phyloP scores from a whole-genome alignment of 2,329 filamentous ascomycete genomes.

The Claviceps citrina region DNA sequence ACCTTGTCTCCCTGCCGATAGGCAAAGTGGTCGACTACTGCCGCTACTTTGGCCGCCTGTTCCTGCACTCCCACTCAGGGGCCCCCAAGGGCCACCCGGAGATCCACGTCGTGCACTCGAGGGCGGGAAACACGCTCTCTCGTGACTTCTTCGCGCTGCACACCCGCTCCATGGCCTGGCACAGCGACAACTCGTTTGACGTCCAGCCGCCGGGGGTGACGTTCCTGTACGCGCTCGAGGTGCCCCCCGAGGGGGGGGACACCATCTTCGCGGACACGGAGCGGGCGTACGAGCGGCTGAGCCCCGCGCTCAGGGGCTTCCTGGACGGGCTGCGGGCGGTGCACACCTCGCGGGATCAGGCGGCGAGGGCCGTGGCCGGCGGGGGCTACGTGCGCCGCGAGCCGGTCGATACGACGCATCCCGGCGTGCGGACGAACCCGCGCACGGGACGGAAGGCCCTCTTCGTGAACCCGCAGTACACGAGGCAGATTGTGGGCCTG shows the following conservation, averaged over 20 bases:
- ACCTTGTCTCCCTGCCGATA: constrained; percentile 46
- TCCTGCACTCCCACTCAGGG: constrained; percentile 59
- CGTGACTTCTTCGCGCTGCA: constrained; percentile 37
- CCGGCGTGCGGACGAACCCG: constrained; percentile 20
- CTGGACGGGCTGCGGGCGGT: constrained; percentile 51
- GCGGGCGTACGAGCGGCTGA: constrained; percentile 32
- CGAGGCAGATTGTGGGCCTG: constrained; percentile 44
- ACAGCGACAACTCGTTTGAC: constrained; percentile 70
- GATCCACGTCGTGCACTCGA: constrained; percentile 53
- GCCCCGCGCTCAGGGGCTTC: constrained; percentile 47
- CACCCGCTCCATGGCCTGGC: constrained; percentile 61
- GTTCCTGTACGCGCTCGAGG: constrained; percentile 66
- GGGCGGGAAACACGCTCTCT: constrained; percentile 27
- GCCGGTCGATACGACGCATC: constrained; percentile 48
- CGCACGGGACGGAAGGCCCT: constrained; percentile 53
- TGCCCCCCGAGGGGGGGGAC: constrained; percentile 43
- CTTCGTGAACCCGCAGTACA: constrained; percentile 46
- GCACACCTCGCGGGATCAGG: constrained; percentile 46
- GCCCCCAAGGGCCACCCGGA: constrained; percentile 50
- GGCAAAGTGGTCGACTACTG: constrained; percentile 46
- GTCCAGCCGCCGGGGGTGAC: constrained; percentile 69
- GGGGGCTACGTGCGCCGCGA: constrained; percentile 45
- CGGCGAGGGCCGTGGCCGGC: constrained; percentile 15
- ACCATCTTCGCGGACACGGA: constrained; percentile 12
- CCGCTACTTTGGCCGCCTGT: constrained; percentile 52